These are phyloP conservation scores for Geoglossum glabrum DNA, from an alignment of 495 filamentous ascomycete species.

Conservation along the genomic window DNA sequence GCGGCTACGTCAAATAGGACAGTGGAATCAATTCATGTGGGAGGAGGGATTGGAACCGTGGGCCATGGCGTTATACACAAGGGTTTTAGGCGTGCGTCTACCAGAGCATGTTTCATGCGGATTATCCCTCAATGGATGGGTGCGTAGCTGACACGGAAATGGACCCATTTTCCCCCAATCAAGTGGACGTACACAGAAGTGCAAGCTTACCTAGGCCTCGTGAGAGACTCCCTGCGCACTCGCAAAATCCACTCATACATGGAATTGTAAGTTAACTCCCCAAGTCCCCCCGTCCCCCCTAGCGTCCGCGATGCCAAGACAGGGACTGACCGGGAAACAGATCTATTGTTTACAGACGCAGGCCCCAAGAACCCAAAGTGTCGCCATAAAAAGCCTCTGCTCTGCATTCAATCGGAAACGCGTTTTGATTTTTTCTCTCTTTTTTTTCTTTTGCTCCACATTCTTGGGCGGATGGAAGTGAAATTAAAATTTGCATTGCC, in stretches of 20 bases:
- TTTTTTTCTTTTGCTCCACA: too few species aligned
- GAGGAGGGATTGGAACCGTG: constrained; percentile 37
- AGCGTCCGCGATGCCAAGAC: too few species aligned
- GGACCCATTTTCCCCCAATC: too few species aligned
- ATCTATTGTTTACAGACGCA: constrained; percentile 9
- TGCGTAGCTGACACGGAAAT: neutral
- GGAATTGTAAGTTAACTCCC: constrained; percentile 5
- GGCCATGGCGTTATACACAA: constrained; percentile 36
- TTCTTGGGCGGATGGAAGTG: too few species aligned
- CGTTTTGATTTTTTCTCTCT: too few species aligned
- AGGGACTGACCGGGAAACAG: neutral
- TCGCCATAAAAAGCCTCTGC: too few species aligned
- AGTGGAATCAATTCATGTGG: constrained; percentile 38
- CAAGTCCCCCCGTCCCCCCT: neutral
- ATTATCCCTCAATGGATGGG: too few species aligned
- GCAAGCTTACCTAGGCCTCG: constrained; percentile 6
- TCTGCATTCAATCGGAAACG: too few species aligned
- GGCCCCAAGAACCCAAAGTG: too few species aligned
- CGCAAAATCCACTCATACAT: constrained; percentile 13
- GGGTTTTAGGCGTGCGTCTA: constrained; percentile 21
- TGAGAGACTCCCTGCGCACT: constrained; percentile 7
- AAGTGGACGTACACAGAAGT: constrained; percentile 13
- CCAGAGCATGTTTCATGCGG: too few species aligned
- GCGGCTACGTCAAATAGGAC: constrained; percentile 41
- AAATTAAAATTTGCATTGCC: too few species aligned